Evolutionary conservation across 2,329 filamentous ascomycete genomes (phyloP).

Genomic region (Talaromyces amestolkiae): DNA sequence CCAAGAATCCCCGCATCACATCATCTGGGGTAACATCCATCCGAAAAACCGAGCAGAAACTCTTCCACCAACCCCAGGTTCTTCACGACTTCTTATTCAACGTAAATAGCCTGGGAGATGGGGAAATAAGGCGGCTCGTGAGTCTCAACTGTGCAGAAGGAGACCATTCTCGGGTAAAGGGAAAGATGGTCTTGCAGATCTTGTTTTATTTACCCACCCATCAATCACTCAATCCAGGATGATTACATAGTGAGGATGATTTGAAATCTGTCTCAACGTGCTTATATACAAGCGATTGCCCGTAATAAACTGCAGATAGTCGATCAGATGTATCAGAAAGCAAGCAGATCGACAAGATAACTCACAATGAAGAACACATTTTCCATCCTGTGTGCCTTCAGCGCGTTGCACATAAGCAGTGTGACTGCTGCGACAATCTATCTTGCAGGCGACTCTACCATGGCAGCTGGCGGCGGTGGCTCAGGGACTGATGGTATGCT

Average conservation of each 20-base stretch:
- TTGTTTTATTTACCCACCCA: background rate
- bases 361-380: background rate
- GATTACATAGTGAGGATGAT: background rate
- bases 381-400: background rate
- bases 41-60: background rate
- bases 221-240: background rate
- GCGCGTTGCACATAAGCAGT: background rate
- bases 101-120: background rate
- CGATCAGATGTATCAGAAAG: background rate
- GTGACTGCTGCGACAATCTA: slow-evolving; percentile 7
- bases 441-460: slow-evolving; percentile 38
- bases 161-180: background rate
- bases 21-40: background rate
- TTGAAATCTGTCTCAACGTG: too few species aligned
- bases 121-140: background rate
- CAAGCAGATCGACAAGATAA: background rate
- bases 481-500: background rate
- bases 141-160: too few species aligned
- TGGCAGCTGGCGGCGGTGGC: slow-evolving; percentile 26
- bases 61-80: slow-evolving; percentile 2
- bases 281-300: background rate
- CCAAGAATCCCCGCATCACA: background rate
- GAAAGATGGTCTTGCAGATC: background rate
- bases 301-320: background rate
- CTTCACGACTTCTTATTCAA: background rate